Evolutionary conservation across 768 basidiomycete species (phyloP).

Genomic region (Xerocomus spinulosus): DNA sequence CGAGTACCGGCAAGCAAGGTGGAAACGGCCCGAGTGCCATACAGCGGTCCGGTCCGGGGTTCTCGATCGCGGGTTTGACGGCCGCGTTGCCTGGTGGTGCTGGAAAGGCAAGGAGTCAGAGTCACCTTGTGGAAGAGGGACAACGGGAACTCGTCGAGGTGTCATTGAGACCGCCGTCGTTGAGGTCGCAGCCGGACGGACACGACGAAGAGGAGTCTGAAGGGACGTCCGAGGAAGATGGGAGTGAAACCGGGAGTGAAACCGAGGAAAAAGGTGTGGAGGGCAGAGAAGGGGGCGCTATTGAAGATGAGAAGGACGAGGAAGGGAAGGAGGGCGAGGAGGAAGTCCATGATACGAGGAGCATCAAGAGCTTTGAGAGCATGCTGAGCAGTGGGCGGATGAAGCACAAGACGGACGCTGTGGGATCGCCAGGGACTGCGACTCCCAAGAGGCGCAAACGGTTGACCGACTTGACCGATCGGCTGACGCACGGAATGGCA

Average conservation of each 20-base stretch:
- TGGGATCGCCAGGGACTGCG: background rate
- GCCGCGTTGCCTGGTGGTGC: conserved; percentile 69
- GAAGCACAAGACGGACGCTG: conserved; percentile 15
- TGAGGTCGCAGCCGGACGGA: conserved; percentile 29
- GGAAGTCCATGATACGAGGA: conserved; percentile 54
- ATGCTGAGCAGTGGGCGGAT: conserved; percentile 54
- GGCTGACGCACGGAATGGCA: conserved; percentile 70
- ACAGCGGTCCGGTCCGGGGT: conserved; percentile 39
- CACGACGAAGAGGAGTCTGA: conserved; percentile 17
- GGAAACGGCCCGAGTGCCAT: background rate
- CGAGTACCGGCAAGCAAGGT: too few species aligned
- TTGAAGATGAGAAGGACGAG: conserved; percentile 23
- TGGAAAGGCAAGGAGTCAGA: conserved; percentile 6
- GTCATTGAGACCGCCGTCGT: conserved; percentile 44
- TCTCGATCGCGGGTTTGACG: conserved; percentile 76
- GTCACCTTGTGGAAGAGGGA: conserved; percentile 34
- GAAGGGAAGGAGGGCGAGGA: conserved; percentile 27
- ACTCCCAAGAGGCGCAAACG: conserved; percentile 64
- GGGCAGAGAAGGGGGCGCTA: conserved; percentile 10
- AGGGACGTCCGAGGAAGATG: conserved; percentile 5
- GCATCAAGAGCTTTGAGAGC: conserved; percentile 82
- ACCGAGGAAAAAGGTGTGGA: too few species aligned
- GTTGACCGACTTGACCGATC: conserved; percentile 51
- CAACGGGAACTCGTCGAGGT: conserved; percentile 55
- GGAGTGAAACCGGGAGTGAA: too few species aligned